A percentile compares a stretch with the other conserved stretches of the same genome.
phyloP scores from a whole-genome alignment of 257 asterid species.

The Scutellaria minor region DNA sequence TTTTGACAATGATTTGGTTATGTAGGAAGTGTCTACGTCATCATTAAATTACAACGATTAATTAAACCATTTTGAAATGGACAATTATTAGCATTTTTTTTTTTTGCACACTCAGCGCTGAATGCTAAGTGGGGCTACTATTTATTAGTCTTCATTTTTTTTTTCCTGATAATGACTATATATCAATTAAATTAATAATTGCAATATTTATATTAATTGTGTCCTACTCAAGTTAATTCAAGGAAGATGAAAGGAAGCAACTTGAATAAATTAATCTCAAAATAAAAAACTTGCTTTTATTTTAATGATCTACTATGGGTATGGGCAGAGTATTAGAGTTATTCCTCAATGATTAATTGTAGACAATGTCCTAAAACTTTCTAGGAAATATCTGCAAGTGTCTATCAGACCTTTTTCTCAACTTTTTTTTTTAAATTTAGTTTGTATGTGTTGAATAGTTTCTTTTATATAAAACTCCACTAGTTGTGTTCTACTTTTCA shows the following conservation, averaged over 20 bases:
- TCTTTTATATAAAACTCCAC: no score
- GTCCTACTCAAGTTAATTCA: not conserved
- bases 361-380: not conserved
- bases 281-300: not conserved
- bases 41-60: constrained; percentile 27
- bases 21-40: constrained; percentile 41
- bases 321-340: not conserved
- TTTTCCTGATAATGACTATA: constrained; percentile 38
- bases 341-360: constrained; percentile 11
- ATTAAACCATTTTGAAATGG: constrained; percentile 24
- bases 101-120: constrained; percentile 38
- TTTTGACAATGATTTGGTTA: constrained; percentile 51
- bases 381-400: constrained; percentile 31
- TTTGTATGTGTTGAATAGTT: no score
- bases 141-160: not conserved
- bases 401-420: not conserved
- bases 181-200: constrained; percentile 17
- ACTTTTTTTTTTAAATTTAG: no score
- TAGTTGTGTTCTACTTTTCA: no score
- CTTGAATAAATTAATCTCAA: not conserved
- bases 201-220: not conserved
- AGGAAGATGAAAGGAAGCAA: constrained; percentile 24
- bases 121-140: constrained; percentile 30
- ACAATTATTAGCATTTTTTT: constrained; percentile 23
- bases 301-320: not conserved